These are phyloP conservation scores for Clarireedia hainanense DNA, from an alignment of 2,329 filamentous ascomycete genomes.

Conservation along the genomic window DNA sequence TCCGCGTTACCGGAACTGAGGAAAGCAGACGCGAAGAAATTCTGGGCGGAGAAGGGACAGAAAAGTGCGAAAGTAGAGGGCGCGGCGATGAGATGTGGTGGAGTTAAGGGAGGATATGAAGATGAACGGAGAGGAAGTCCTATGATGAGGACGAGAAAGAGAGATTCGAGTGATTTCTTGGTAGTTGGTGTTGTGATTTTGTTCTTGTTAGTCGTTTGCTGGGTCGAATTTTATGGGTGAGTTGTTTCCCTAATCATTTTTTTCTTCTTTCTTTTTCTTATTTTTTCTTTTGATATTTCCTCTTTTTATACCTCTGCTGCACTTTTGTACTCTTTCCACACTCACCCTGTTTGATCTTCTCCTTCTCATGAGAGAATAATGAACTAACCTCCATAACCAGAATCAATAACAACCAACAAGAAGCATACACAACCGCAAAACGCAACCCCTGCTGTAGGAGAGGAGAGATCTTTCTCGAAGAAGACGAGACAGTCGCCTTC, in stretches of 20 bases:
- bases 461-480: conserved; percentile 19
- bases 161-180: conserved; percentile 23
- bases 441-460: conserved; percentile 2
- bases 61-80: neutral
- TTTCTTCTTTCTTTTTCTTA: neutral
- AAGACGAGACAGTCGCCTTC: conserved; percentile 16
- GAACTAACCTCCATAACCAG: neutral
- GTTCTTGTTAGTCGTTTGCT: conserved; percentile 18
- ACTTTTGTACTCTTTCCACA: neutral
- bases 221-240: conserved; percentile 12
- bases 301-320: neutral
- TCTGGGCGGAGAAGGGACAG: conserved; percentile 14
- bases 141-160: conserved; percentile 4
- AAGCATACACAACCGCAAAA: neutral
- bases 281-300: neutral
- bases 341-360: too few relatives aligned
- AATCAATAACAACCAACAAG: neutral
- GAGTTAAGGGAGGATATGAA: neutral
- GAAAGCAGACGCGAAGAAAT: conserved; percentile 18
- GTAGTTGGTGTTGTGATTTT: conserved; percentile 25
- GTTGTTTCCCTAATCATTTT: neutral
- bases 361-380: too few relatives aligned
- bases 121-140: conserved; percentile 1
- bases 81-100: neutral
- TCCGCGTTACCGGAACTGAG: conserved; percentile 18